phyloP scores from a whole-genome alignment of 441 rosid species.

The Populus trichocarpa region DNA sequence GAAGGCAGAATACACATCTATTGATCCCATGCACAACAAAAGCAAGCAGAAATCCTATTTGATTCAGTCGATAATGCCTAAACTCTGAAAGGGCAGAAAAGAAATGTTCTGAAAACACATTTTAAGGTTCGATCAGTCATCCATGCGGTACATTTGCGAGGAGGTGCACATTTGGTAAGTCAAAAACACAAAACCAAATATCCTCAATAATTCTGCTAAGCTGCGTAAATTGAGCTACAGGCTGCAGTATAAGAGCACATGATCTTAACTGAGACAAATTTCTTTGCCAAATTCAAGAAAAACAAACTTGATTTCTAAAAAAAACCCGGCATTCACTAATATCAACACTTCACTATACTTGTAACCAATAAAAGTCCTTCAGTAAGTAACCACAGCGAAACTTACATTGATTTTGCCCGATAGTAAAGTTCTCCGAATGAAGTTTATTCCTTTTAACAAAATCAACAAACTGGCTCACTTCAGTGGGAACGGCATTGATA shows the following conservation, averaged over 20 bases:
- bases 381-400: background rate
- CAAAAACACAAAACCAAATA: background rate
- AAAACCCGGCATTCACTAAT: background rate
- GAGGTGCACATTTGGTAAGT: background rate
- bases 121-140: background rate
- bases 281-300: background rate
- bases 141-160: background rate
- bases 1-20: background rate
- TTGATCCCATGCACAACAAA: background rate
- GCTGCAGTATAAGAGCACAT: background rate
- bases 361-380: background rate
- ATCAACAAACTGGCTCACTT: slow-evolving; percentile 52
- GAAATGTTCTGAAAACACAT: background rate
- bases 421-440: slow-evolving; percentile 57
- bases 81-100: background rate
- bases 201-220: background rate
- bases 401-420: slow-evolving; percentile 72
- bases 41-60: background rate
- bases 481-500: slow-evolving; percentile 54
- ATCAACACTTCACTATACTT: background rate
- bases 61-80: background rate
- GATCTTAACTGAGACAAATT: background rate
- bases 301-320: background rate
- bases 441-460: slow-evolving; percentile 65
- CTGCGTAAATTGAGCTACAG: background rate